Evolutionary conservation across 331 rosid species (phyloP).

Genomic region (Ulmus americana): DNA sequence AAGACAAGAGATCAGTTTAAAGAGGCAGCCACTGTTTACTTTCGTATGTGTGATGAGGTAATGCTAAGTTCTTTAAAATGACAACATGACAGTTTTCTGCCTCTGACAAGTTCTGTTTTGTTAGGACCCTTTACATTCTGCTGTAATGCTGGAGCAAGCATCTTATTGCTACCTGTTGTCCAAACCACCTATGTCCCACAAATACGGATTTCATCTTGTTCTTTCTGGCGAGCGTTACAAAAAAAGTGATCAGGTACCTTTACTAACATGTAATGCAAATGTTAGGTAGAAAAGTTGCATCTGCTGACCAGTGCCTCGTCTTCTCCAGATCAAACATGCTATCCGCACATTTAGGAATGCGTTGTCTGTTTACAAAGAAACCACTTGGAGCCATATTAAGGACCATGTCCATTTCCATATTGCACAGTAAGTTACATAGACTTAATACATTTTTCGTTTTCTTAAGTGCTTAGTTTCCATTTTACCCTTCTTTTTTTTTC

Average conservation of each 20-base stretch:
- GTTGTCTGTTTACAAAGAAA: slow-evolving; percentile 74
- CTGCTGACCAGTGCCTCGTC: slow-evolving; percentile 20
- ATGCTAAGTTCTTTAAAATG: slow-evolving; percentile 14
- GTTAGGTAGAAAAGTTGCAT: slow-evolving; percentile 13
- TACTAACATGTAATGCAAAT: slow-evolving; percentile 3
- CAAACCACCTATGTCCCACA: slow-evolving; percentile 87
- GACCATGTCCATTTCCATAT: slow-evolving; percentile 92
- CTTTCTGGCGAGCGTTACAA: slow-evolving; percentile 97
- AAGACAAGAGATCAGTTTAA: slow-evolving; percentile 69
- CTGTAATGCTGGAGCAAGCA: slow-evolving; percentile 99
- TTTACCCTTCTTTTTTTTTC: not conserved
- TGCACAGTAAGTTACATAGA: slow-evolving; percentile 70
- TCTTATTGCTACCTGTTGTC: slow-evolving; percentile 83
- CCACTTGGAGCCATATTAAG: slow-evolving; percentile 75
- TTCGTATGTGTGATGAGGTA: slow-evolving; percentile 95
- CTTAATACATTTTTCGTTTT: slow-evolving; percentile 7
- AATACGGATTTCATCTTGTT: slow-evolving; percentile 97
- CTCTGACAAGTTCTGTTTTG: slow-evolving; percentile 29
- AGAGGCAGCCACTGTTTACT: slow-evolving; percentile 87
- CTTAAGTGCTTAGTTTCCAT: slow-evolving; percentile 1
- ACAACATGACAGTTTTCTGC: slow-evolving; percentile 19
- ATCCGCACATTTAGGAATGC: slow-evolving; percentile 82
- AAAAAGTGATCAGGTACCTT: slow-evolving; percentile 77
- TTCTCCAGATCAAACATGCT: slow-evolving; percentile 80
- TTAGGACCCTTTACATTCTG: slow-evolving; percentile 84